Conservation (phyloP, 2,329 filamentous ascomycete species). For the Fusarium pilosicola region DNA sequence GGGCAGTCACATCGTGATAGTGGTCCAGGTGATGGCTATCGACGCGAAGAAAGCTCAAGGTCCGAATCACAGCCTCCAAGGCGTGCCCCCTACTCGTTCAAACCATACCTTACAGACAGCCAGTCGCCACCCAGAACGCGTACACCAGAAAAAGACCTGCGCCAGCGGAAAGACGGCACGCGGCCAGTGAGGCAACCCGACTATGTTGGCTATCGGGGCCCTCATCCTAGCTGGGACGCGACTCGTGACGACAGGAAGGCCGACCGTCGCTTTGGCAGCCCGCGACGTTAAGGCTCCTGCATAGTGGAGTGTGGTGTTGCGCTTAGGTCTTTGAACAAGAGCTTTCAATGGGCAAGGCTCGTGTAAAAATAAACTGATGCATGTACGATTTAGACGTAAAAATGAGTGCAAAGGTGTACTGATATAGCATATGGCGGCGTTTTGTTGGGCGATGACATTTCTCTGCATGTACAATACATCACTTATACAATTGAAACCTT, state of each 20-base stretch:
- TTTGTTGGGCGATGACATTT: background rate
- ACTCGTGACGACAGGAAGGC: background rate
- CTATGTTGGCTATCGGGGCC: background rate
- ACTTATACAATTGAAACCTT: background rate
- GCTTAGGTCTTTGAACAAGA: background rate
- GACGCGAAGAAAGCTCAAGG: background rate
- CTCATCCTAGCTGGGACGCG: background rate
- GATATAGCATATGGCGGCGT: slow-evolving; percentile 14
- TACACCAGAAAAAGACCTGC: background rate
- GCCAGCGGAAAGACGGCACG: background rate
- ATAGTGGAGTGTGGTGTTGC: background rate
- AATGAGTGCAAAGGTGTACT: background rate
- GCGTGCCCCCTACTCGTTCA: background rate
- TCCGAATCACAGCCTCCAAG: background rate
- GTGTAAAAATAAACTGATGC: slow-evolving; percentile 10
- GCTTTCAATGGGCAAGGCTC: background rate
- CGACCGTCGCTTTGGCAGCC: background rate
- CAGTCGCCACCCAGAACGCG: background rate
- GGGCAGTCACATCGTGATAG: background rate
- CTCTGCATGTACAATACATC: background rate
- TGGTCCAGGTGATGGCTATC: background rate
- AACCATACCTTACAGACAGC: background rate
- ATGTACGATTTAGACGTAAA: slow-evolving; percentile 18
- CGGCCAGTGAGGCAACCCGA: background rate
- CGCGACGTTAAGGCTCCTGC: background rate